These are phyloP conservation scores for Eucalyptus paniculata DNA, from an alignment of 345 rosid species.

Conservation along the genomic window DNA sequence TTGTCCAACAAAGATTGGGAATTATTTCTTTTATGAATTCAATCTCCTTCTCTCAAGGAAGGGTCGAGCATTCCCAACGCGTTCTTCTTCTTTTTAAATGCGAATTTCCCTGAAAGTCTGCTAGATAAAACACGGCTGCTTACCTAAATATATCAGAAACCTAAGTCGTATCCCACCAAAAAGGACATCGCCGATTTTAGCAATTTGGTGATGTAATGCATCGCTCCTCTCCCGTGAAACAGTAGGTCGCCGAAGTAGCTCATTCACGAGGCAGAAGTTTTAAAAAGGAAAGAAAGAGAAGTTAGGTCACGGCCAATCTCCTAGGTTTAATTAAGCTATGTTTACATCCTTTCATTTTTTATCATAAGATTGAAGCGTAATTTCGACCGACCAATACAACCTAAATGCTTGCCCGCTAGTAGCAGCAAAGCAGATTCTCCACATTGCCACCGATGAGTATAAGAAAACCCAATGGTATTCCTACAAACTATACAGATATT, in stretches of 20 bases:
- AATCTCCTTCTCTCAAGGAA: neutral
- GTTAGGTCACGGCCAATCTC: neutral
- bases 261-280: neutral
- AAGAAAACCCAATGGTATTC: neutral
- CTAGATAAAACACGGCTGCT: neutral
- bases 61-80: neutral
- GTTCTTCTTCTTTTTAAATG: neutral
- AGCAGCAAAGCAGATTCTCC: neutral
- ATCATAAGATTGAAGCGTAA: neutral
- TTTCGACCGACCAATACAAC: neutral
- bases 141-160: neutral
- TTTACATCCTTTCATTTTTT: neutral
- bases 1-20: neutral
- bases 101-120: neutral
- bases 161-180: neutral
- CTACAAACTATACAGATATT: neutral
- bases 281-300: neutral
- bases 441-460: neutral
- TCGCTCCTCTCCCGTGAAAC: neutral
- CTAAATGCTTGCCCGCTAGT: neutral
- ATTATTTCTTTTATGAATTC: neutral
- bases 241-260: neutral
- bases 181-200: neutral
- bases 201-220: neutral
- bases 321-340: neutral